Evolutionary conservation across 2,329 filamentous ascomycete genomes (phyloP).

Genomic region (Pseudogymnoascus sp.): DNA sequence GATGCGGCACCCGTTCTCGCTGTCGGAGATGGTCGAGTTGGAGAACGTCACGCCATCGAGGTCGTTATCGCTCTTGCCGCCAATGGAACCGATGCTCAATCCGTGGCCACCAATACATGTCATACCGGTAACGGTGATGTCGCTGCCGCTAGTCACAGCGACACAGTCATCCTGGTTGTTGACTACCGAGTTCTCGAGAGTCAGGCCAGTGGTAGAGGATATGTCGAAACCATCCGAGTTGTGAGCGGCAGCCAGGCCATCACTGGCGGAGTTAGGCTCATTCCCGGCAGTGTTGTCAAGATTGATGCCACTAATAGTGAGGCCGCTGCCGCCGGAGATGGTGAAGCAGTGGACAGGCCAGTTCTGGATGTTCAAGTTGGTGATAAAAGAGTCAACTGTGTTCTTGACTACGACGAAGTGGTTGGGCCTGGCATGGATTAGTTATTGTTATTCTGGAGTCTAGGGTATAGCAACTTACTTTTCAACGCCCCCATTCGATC

Average conservation of each 20-base stretch:
- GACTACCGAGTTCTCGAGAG: conserved; percentile 42
- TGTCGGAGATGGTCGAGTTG: conserved; percentile 40
- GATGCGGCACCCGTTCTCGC: conserved; percentile 49
- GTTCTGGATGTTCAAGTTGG: conserved; percentile 43
- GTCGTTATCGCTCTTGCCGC: conserved; percentile 45
- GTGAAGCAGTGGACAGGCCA: conserved; percentile 46
- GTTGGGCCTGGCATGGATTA: conserved; percentile 48
- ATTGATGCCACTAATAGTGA: conserved; percentile 41
- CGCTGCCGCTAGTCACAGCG: conserved; percentile 47
- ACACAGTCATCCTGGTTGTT: conserved; percentile 54
- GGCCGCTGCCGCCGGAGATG: conserved; percentile 34
- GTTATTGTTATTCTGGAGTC: not conserved
- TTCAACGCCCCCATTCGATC: conserved; percentile 44
- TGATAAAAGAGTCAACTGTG: conserved; percentile 42
- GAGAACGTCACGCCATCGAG: conserved; percentile 46
- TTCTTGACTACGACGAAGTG: conserved; percentile 47
- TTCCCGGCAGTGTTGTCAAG: conserved; percentile 52
- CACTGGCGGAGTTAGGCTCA: conserved; percentile 23
- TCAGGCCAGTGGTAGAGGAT: conserved; percentile 37
- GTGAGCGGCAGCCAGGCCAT: conserved; percentile 26
- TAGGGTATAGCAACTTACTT: not conserved
- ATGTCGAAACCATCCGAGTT: conserved; percentile 51
- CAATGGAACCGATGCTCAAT: conserved; percentile 52
- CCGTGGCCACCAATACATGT: conserved; percentile 31
- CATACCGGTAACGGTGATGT: conserved; percentile 23